Evolutionary conservation across 169 alveolate species (phyloP), one percentile per base, ranked within the genome.

Genomic region (Babesia ovata): DNA sequence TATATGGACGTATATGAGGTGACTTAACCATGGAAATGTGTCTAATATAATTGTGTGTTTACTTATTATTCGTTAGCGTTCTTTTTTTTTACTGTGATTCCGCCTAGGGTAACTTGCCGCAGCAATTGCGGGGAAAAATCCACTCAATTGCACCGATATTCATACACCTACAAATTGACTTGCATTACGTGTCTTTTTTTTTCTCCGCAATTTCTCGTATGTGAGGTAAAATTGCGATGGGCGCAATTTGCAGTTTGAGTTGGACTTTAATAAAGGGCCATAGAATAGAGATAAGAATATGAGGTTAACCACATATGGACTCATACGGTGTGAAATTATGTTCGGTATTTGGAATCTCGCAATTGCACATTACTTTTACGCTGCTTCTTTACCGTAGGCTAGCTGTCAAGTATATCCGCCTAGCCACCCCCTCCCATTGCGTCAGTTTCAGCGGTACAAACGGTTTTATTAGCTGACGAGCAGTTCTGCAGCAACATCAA

Each of bases 351-450:
- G 70, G 70, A 61, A 61, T 61, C 70, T 61, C 54, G 33, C 54
- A 61, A 11, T 44, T 61, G 33, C 70, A 16, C 28, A 16, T 44
- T 17, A 13, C n/a, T 61, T n/a, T 33, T 17, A 2, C 33, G 22
- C 11, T 0, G 8, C 21, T 1, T 33, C 36, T 61, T 8, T 36
- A 13, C 29, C 36, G 36, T 42, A 2, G 28, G 70, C 70, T 61
- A 61, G 70, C 39, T 61, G 42, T 33, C 29, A 24, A 42, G 54
- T 7, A 42, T 33, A 53, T 14, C 16, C 24, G 54, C 70, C 70
- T 61, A 42, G 70, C 70, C 70, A 61, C 70, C 70, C 70, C 19
- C 22, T 42, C 56, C 13, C 9, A 33, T 61, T 16, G 57, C 54
- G 1, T 0, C 70, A 42, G 49, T 21, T 39, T 45, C 2, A 8